These are phyloP conservation scores for Parathielavia appendiculata DNA, from an alignment of 495 filamentous ascomycete species.

Conservation along the genomic window DNA sequence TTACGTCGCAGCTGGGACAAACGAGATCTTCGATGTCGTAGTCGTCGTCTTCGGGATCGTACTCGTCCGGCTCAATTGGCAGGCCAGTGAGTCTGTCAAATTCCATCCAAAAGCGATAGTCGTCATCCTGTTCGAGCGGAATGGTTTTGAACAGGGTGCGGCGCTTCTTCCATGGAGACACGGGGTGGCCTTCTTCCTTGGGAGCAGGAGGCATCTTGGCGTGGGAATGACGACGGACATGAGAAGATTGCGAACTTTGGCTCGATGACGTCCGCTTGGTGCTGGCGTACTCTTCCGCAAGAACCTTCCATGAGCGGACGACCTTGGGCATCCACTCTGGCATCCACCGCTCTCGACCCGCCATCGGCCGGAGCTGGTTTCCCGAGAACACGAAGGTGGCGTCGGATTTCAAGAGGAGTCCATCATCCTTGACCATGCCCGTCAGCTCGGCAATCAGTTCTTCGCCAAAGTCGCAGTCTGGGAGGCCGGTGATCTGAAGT, in stretches of 20 bases:
- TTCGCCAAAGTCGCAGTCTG: conserved; percentile 31
- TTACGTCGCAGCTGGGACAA: conserved; percentile 35
- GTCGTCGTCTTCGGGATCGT: conserved; percentile 19
- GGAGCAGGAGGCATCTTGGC: conserved; percentile 32
- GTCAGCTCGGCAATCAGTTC: conserved; percentile 34
- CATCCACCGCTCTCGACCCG: conserved; percentile 17
- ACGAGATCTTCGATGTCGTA: conserved; percentile 30
- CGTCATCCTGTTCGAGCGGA: conserved; percentile 28
- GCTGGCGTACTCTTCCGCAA: conserved; percentile 19
- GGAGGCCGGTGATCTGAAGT: conserved; percentile 40
- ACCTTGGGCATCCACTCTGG: conserved; percentile 23
- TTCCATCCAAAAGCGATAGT: conserved; percentile 37
- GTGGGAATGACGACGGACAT: conserved; percentile 10
- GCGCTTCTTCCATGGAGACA: conserved; percentile 32
- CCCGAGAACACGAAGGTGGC: conserved; percentile 33
- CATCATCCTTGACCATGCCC: conserved; percentile 43
- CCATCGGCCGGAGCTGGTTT: conserved; percentile 28
- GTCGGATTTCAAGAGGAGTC: conserved; percentile 35
- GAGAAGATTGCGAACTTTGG: background rate
- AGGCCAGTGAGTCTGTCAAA: conserved; percentile 40
- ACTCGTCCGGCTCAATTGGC: conserved; percentile 21
- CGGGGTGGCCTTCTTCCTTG: conserved; percentile 38
- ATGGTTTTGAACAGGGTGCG: conserved; percentile 45
- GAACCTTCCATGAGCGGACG: conserved; percentile 32
- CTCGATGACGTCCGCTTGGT: background rate